Evolutionary conservation across 192 early-diverging fungal genomes (phyloP).

Genomic region (Mortierella hygrophila): DNA sequence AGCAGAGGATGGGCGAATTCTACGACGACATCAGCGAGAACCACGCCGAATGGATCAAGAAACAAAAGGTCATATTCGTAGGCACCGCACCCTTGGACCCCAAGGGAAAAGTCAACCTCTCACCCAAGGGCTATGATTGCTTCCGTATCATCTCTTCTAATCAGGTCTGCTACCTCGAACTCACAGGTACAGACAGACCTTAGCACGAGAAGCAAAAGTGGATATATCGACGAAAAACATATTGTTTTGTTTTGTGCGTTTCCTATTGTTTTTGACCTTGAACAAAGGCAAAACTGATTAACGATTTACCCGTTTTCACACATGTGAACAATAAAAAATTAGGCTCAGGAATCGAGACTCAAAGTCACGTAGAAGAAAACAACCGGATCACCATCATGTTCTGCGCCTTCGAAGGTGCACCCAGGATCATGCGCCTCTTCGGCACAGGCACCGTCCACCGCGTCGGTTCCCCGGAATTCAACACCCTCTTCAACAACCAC

Average conservation of each 20-base stretch:
- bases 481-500: conserved; percentile 54
- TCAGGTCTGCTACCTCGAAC: conserved; percentile 50
- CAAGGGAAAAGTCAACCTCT: conserved; percentile 65
- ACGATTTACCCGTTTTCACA: not conserved
- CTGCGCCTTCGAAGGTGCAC: conserved; percentile 75
- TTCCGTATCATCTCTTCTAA: conserved; percentile 57
- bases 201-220: too few relatives aligned
- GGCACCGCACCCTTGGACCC: conserved; percentile 60
- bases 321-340: not conserved
- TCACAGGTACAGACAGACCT: conserved; percentile 30
- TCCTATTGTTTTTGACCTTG: not conserved
- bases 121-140: conserved; percentile 69
- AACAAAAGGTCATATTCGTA: conserved; percentile 70
- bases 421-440: conserved; percentile 71
- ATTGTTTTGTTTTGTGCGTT: too few relatives aligned
- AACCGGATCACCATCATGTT: conserved; percentile 73
- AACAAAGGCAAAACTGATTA: too few relatives aligned
- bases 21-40: conserved; percentile 54
- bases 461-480: conserved; percentile 58
- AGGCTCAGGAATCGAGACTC: conserved; percentile 66
- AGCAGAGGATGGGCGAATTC: conserved; percentile 54
- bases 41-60: conserved; percentile 61
- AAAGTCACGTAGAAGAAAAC: conserved; percentile 72
- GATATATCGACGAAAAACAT: not conserved
- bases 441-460: conserved; percentile 60